A percentile compares a stretch with the other conserved stretches of the same genome.
Conservation (phyloP, 805 yeast species). For the Ogataea siamensis region DNA sequence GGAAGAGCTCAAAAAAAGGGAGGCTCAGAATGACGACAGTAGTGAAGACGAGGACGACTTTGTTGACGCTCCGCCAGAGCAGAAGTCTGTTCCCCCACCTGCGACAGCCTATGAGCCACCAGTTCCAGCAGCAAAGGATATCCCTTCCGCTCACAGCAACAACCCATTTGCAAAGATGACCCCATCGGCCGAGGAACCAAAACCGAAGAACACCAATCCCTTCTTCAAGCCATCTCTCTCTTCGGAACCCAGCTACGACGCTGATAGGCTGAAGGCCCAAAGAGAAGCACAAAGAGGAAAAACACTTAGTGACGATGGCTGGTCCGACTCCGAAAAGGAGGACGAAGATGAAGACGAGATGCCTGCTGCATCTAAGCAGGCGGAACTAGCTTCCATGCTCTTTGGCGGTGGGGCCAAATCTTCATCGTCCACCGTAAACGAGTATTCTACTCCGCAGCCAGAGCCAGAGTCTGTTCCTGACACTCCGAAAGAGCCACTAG, state of each 20-base stretch:
- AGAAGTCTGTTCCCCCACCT: slow-evolving; percentile 6
- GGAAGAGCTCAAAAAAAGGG: slow-evolving; percentile 47
- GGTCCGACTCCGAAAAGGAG: slow-evolving; percentile 41
- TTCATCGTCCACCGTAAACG: slow-evolving; percentile 27
- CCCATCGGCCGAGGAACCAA: slow-evolving; percentile 12
- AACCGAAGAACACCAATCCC: slow-evolving; percentile 43
- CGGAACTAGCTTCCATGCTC: slow-evolving; percentile 52
- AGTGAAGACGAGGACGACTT: slow-evolving; percentile 25
- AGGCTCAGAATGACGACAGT: slow-evolving; percentile 34
- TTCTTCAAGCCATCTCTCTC: slow-evolving; percentile 51
- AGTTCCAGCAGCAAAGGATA: slow-evolving; percentile 17
- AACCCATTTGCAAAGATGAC: slow-evolving; percentile 49
- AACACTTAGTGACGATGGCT: slow-evolving; percentile 42
- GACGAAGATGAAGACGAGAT: slow-evolving; percentile 46
- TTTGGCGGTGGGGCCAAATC: slow-evolving; percentile 56
- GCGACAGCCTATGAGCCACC: slow-evolving; percentile 18
- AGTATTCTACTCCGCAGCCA: slow-evolving; percentile 17
- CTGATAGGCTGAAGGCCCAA: slow-evolving; percentile 63
- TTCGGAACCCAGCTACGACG: slow-evolving; percentile 42
- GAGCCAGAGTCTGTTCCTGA: too few relatives aligned
- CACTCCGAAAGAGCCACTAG: too few relatives aligned
- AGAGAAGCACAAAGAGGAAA: slow-evolving; percentile 68
- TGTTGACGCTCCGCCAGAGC: slow-evolving; percentile 9
- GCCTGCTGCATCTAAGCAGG: slow-evolving; percentile 50
- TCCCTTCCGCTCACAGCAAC: slow-evolving; percentile 28